Evolutionary conservation across 352 stramenopile species (phyloP), one percentile per base, ranked within the genome.

Genomic region (Globisporangium lucens): DNA sequence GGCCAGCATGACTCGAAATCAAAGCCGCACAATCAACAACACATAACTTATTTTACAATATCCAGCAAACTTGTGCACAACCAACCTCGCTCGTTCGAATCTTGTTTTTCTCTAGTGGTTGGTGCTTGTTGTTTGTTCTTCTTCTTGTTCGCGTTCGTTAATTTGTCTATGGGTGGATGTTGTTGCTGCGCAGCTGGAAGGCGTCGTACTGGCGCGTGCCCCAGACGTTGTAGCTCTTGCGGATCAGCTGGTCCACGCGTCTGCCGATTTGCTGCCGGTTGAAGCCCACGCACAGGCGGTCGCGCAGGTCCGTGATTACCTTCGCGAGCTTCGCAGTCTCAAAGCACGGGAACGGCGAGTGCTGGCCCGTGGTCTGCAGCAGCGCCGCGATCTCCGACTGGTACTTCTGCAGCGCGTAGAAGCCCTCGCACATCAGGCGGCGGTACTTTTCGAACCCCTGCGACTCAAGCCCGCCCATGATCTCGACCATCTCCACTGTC

Each of bases 281-380:
- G n/a, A 94, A 65, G 0, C 86, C 84, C 1, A 92, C 79, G 43
- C 85, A 92, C 29, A 97, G 67, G 1, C 89, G 84, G 38, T 74
- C 72, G 15, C 83, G 80, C 64, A 97, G 58, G 36, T 91, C 87
- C 2, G 75, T 68, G 38, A 96, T 75, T 17, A 92, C 72, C n/a
- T 79, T 79, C 1, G 75, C 75, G 13, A 91, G 61, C 59, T 90
- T 88, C 0, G 73, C 78, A 2, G 71, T 75, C 63, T 88, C 78
- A 53, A 99, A 99, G 70, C 96, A 99, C 47, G 94, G 93, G 71
- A 99, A 99, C 5, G 93, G 95, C 41, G 94, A 99, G 52, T 98
- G 80, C 61, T 96, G 84, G 6, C 93, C 94, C 20, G 96, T 99
- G 1, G 98, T 98, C 74, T 98, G 93, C 3, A 99, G 85, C 55